Percentiles rank a stretch among this genome's conserved stretches.
phyloP scores from a whole-genome alignment of 2,329 filamentous ascomycete genomes.

The Byssochlamys sp. region DNA sequence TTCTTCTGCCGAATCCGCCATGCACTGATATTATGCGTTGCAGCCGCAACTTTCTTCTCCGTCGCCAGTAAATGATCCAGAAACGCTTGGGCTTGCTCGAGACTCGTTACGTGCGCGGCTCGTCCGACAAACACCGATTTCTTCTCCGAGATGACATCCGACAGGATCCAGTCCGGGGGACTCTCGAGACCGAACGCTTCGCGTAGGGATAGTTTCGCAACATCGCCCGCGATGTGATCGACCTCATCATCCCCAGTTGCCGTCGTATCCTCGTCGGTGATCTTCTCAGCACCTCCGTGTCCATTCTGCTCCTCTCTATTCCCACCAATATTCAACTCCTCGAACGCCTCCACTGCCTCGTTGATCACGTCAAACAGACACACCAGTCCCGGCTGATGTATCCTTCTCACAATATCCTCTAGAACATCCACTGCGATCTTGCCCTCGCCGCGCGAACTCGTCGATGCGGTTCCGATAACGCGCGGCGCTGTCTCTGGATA shows the following conservation, averaged over 20 bases:
- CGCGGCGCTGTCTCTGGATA: constrained; percentile 69
- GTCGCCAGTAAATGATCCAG: constrained; percentile 67
- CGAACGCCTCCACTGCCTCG: constrained; percentile 40
- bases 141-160: constrained; percentile 64
- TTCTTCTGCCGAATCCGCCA: constrained; percentile 62
- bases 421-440: constrained; percentile 61
- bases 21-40: constrained; percentile 91
- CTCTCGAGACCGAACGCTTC: constrained; percentile 20
- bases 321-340: constrained; percentile 45
- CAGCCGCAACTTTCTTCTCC: constrained; percentile 74
- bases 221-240: constrained; percentile 11
- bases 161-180: constrained; percentile 61
- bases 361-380: constrained; percentile 90
- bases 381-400: constrained; percentile 64
- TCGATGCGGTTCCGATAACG: constrained; percentile 69
- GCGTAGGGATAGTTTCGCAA: constrained; percentile 18
- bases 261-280: constrained; percentile 9
- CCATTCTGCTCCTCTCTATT: constrained; percentile 1
- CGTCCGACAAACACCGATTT: constrained; percentile 83
- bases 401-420: constrained; percentile 53
- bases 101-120: constrained; percentile 58
- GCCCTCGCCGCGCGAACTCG: constrained; percentile 63
- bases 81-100: constrained; percentile 60
- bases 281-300: constrained; percentile 16
- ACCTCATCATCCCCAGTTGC: constrained; percentile 9